phyloP scores from a whole-genome alignment of 2,329 filamentous ascomycete species.

The Penicillium brevicompactum region DNA sequence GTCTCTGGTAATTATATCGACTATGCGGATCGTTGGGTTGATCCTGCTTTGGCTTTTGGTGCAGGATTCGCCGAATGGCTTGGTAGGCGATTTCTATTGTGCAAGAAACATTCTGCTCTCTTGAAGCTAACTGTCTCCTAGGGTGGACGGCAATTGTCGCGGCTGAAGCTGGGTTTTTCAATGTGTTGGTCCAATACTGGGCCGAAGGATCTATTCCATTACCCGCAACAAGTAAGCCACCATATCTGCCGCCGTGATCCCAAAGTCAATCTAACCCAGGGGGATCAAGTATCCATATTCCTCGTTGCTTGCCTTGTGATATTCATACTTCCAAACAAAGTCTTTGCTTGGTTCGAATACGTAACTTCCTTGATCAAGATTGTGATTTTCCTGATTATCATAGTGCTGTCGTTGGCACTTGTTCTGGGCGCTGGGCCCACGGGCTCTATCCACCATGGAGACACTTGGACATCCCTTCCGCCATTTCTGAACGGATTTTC shows the following conservation, averaged over 20 bases:
- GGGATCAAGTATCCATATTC: conserved; percentile 22
- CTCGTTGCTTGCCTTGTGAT: conserved; percentile 20
- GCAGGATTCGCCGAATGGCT: conserved; percentile 33
- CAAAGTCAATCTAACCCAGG: background rate
- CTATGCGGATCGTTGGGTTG: conserved; percentile 42
- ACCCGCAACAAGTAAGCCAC: background rate
- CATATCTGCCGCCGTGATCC: background rate
- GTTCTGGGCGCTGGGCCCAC: conserved; percentile 44
- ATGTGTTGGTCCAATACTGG: conserved; percentile 27
- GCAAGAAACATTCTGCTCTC: background rate
- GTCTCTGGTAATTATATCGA: conserved; percentile 42
- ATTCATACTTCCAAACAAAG: conserved; percentile 30
- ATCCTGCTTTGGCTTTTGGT: conserved; percentile 42
- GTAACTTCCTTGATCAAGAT: conserved; percentile 41
- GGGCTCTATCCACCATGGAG: conserved; percentile 34
- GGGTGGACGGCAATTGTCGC: conserved; percentile 17
- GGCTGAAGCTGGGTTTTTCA: conserved; percentile 27
- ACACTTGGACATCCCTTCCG: conserved; percentile 35
- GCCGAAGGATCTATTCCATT: conserved; percentile 11
- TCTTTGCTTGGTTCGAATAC: conserved; percentile 43
- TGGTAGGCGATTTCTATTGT: conserved; percentile 13
- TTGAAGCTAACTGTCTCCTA: background rate
- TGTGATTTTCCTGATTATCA: conserved; percentile 39
- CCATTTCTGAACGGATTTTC: conserved; percentile 39
- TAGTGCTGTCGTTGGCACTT: conserved; percentile 40